Evolutionary conservation across 1,284 basidiomycete genomes (phyloP).

Genomic region (Microbotryum lychnidis-dioicae): DNA sequence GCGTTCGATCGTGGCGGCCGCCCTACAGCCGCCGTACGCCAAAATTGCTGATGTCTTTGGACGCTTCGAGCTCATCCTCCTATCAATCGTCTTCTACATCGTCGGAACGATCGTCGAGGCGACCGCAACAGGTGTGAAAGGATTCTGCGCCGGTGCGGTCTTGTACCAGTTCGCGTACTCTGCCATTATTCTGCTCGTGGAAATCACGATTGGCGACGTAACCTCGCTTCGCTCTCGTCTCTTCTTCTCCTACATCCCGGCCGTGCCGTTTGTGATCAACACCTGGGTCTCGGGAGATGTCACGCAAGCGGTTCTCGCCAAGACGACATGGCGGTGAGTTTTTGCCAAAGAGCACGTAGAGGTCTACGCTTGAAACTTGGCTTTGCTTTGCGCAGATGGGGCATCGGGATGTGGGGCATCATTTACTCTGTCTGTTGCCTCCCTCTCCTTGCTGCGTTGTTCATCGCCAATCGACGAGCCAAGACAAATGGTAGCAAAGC

Average conservation of each 20-base stretch:
- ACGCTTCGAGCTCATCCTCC: constrained; percentile 39
- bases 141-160: constrained; percentile 39
- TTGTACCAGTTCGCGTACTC: constrained; percentile 33
- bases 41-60: constrained; percentile 43
- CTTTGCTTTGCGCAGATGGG: neutral
- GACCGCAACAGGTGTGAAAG: constrained; percentile 35
- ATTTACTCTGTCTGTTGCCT: constrained; percentile 41
- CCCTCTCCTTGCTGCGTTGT: constrained; percentile 38
- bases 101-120: constrained; percentile 42
- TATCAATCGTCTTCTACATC: constrained; percentile 41
- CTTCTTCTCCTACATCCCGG: constrained; percentile 44
- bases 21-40: constrained; percentile 37
- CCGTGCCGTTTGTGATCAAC: constrained; percentile 43
- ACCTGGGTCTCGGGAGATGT: constrained; percentile 43
- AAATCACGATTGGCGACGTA: constrained; percentile 44
- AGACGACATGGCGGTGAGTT: constrained; percentile 43
- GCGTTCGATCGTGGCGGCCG: constrained; percentile 28
- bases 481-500: constrained; percentile 35
- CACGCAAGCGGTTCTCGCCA: constrained; percentile 34
- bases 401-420: constrained; percentile 41
- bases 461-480: constrained; percentile 34
- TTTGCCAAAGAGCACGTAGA: constrained; percentile 33
- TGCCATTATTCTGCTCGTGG: constrained; percentile 40
- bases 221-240: constrained; percentile 43
- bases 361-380: neutral